A percentile compares a stretch with the other conserved stretches of the same genome.
Evolutionary conservation across 805 yeast species (phyloP).

Genomic region (Saturnispora saitoi): DNA sequence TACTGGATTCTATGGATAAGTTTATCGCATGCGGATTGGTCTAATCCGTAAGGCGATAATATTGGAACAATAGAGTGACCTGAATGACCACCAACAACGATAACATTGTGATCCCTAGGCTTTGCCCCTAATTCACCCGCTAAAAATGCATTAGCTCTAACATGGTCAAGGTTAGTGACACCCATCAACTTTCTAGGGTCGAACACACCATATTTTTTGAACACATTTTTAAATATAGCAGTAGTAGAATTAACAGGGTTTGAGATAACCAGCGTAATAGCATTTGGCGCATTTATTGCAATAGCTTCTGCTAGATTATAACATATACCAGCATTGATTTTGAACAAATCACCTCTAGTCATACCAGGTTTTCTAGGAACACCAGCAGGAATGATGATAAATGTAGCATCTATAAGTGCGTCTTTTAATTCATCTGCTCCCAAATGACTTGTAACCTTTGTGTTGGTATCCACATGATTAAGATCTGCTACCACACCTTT

Average conservation of each 20-base stretch:
- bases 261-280: slow-evolving; percentile 74
- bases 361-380: slow-evolving; percentile 59
- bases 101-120: slow-evolving; percentile 49
- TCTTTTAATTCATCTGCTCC: slow-evolving; percentile 24
- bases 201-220: slow-evolving; percentile 57
- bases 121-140: slow-evolving; percentile 38
- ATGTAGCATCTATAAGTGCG: slow-evolving; percentile 38
- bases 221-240: slow-evolving; percentile 77
- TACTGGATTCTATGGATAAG: slow-evolving; percentile 83
- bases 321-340: slow-evolving; percentile 61
- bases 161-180: slow-evolving; percentile 81
- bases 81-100: slow-evolving; percentile 91
- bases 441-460: slow-evolving; percentile 34
- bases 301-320: slow-evolving; percentile 65
- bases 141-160: slow-evolving; percentile 73
- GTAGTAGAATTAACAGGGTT: slow-evolving; percentile 94
- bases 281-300: slow-evolving; percentile 62
- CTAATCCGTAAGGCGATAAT: slow-evolving; percentile 36
- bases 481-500: slow-evolving; percentile 52
- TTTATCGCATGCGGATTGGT: slow-evolving; percentile 29
- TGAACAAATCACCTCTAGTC: slow-evolving; percentile 57
- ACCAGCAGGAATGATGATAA: slow-evolving; percentile 53
- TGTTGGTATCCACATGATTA: slow-evolving; percentile 43
- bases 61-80: slow-evolving; percentile 92
- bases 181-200: slow-evolving; percentile 74